A percentile compares a stretch with the other conserved stretches of the same genome.
phyloP scores from a whole-genome alignment of 2,329 filamentous ascomycete genomes.

The Didymella segeticola region DNA sequence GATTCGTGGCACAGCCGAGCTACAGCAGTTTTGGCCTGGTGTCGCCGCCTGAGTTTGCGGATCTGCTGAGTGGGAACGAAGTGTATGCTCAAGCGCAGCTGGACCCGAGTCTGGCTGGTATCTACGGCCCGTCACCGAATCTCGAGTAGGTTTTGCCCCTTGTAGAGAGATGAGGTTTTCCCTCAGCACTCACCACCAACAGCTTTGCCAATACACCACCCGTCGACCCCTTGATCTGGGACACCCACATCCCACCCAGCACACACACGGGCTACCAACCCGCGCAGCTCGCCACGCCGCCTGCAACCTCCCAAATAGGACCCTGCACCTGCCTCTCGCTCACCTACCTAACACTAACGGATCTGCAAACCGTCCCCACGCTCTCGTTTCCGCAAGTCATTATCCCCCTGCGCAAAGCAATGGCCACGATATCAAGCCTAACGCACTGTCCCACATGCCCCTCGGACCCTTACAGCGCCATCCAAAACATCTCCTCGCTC shows the following conservation, averaged over 20 bases:
- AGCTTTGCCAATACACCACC: slow-evolving; percentile 2
- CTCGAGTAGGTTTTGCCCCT: slow-evolving; percentile 24
- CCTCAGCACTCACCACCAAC: background rate
- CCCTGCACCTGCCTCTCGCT: slow-evolving; percentile 55
- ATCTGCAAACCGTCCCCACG: slow-evolving; percentile 48
- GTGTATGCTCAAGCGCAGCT: slow-evolving; percentile 13
- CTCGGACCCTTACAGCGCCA: slow-evolving; percentile 48
- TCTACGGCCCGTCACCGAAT: slow-evolving; percentile 8
- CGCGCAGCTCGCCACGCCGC: background rate
- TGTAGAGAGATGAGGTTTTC: too few relatives aligned
- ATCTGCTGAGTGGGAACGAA: slow-evolving; percentile 7
- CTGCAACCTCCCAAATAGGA: slow-evolving; percentile 15
- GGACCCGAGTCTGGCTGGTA: slow-evolving; percentile 10
- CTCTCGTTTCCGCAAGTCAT: slow-evolving; percentile 54
- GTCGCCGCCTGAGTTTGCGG: slow-evolving; percentile 19
- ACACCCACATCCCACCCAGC: slow-evolving; percentile 7
- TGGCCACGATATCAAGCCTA: slow-evolving; percentile 48
- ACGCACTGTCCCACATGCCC: slow-evolving; percentile 54
- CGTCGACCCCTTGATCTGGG: slow-evolving; percentile 41
- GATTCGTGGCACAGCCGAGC: slow-evolving; percentile 2
- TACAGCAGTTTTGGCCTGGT: slow-evolving; percentile 23
- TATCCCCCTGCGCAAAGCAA: slow-evolving; percentile 51
- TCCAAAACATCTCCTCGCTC: slow-evolving; percentile 55
- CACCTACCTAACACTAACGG: slow-evolving; percentile 54
- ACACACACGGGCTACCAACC: background rate